Evolutionary conservation across 1,139 yeast species (phyloP).

Genomic region (Pichia sp.): DNA sequence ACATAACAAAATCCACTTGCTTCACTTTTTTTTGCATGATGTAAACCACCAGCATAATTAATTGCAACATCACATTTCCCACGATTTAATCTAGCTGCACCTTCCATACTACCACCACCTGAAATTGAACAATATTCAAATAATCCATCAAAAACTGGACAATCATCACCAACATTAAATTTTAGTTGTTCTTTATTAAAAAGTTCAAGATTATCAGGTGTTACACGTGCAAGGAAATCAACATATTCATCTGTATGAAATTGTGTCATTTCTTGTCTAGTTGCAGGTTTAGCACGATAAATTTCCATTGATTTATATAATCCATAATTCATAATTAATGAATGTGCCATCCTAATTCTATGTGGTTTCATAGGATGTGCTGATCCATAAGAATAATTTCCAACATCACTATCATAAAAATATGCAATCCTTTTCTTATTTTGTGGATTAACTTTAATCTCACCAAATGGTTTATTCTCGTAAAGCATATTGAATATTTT

Average conservation of each 20-base stretch:
- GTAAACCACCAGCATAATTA: conserved; percentile 96
- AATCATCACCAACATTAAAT: conserved; percentile 94
- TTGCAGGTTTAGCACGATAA: conserved; percentile 92
- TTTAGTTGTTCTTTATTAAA: conserved; percentile 88
- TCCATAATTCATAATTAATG: conserved; percentile 94
- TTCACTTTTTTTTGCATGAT: conserved; percentile 91
- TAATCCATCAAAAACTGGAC: conserved; percentile 95
- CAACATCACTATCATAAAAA: conserved; percentile 79
- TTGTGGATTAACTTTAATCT: conserved; percentile 48
- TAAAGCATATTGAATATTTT: conserved; percentile 26
- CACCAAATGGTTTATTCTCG: conserved; percentile 52
- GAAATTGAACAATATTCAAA: conserved; percentile 82
- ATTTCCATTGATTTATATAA: conserved; percentile 96
- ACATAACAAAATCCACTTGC: conserved; percentile 95
- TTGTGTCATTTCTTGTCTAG: conserved; percentile 97
- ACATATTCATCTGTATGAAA: conserved; percentile 97
- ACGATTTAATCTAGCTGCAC: conserved; percentile 73
- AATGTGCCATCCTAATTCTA: conserved; percentile 97
- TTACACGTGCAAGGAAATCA: conserved; percentile 85
- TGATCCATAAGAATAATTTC: conserved; percentile 95
- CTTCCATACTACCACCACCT: conserved; percentile 92
- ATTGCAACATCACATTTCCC: conserved; percentile 93
- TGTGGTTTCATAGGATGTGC: conserved; percentile 99
- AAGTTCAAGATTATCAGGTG: conserved; percentile 90
- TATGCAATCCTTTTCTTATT: conserved; percentile 61